Conservation (phyloP, 192 early-diverging fungal species). For the Backusella psychrophila region DNA sequence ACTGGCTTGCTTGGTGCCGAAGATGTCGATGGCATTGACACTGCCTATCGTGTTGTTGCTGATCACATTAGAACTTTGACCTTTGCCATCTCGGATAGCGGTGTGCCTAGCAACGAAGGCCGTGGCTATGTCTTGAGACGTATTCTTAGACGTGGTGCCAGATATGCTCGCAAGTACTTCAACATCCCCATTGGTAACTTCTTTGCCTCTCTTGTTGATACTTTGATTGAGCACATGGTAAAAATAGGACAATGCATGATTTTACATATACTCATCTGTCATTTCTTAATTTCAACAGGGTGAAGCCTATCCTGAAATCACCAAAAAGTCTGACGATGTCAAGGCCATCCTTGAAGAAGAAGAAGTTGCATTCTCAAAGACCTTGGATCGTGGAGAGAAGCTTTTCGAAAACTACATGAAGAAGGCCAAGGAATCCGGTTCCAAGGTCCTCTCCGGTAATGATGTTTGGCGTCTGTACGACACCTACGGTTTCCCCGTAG, state of each 20-base stretch:
- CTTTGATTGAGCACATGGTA: constrained; percentile 88
- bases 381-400: constrained; percentile 95
- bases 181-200: constrained; percentile 87
- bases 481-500: constrained; percentile 98
- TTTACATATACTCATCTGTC: constrained; percentile 3
- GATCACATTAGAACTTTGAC: constrained; percentile 97
- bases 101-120: constrained; percentile 96
- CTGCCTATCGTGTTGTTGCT: constrained; percentile 97
- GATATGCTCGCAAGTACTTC: constrained; percentile 93
- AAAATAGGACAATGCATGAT: constrained; percentile 1
- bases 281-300: constrained; percentile 44
- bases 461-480: constrained; percentile 99
- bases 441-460: constrained; percentile 69
- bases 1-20: constrained; percentile 84
- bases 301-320: constrained; percentile 89
- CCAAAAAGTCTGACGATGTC: constrained; percentile 70
- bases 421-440: constrained; percentile 61
- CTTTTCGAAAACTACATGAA: constrained; percentile 80
- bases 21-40: constrained; percentile 94
- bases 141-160: constrained; percentile 91
- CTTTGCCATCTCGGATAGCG: constrained; percentile 95
- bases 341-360: constrained; percentile 97
- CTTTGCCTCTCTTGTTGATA: constrained; percentile 93
- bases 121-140: constrained; percentile 97
- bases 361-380: constrained; percentile 92